Conservation (phyloP, 345 rosid genomes). For the Sonneratia alba region DNA sequence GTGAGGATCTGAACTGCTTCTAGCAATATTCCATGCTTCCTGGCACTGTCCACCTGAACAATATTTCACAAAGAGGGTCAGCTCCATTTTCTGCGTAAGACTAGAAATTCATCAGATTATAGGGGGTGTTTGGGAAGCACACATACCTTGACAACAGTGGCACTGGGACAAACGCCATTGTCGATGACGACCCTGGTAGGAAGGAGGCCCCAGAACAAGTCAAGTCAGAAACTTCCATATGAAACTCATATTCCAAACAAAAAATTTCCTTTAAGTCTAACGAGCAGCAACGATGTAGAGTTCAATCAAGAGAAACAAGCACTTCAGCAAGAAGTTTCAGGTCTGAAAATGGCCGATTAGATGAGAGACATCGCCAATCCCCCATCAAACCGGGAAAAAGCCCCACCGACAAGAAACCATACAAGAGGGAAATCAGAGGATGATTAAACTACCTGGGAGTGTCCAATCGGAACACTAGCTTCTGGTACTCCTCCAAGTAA, state of each 20-base stretch:
- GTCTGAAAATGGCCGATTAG: not conserved
- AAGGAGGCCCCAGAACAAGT: no score
- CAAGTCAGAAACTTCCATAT: no score
- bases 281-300: no score
- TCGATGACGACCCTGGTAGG: conserved; percentile 82
- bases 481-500: conserved; percentile 79
- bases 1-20: conserved; percentile 91
- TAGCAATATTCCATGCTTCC: conserved; percentile 70
- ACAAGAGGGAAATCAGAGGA: not conserved
- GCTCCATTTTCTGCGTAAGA: conserved; percentile 8
- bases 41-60: conserved; percentile 74
- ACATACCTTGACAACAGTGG: conserved; percentile 82
- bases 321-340: not conserved
- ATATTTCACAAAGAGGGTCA: not conserved
- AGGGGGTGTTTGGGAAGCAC: not conserved
- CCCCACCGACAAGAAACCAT: not conserved
- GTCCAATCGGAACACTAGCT: conserved; percentile 74
- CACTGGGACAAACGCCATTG: conserved; percentile 72
- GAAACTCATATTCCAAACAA: no score
- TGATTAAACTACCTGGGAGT: conserved; percentile 67
- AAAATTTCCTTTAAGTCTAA: no score
- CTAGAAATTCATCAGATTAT: no score
- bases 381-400: not conserved
- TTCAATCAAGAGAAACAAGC: no score
- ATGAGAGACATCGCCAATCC: not conserved